Percentiles rank a stretch among this genome's conserved stretches.
Conservation (phyloP, 2,329 filamentous ascomycete genomes). For the Pseudogymnoascus sp. region DNA sequence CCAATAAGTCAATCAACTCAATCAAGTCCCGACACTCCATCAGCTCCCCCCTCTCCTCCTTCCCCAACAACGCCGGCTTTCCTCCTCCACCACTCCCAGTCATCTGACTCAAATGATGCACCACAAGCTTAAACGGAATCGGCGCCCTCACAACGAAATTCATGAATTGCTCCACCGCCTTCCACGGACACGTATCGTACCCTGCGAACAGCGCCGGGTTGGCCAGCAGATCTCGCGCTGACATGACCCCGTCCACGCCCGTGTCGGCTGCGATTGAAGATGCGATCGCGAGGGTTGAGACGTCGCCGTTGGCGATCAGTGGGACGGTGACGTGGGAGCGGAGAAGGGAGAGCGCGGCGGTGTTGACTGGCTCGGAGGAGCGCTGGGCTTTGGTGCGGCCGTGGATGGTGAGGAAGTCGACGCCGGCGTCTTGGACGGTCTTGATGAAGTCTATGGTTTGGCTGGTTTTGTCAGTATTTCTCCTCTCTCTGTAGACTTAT, state of each 20-base stretch:
- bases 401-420: conserved; percentile 66
- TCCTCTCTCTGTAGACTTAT: background rate
- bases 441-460: conserved; percentile 53
- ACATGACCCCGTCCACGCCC: conserved; percentile 58
- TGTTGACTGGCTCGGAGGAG: conserved; percentile 53
- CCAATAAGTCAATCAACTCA: conserved; percentile 54
- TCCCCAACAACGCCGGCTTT: conserved; percentile 34
- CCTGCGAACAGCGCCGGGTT: conserved; percentile 61
- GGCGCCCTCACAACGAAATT: conserved; percentile 49
- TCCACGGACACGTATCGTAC: conserved; percentile 50
- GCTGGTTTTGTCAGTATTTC: background rate
- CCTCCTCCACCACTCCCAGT: conserved; percentile 36
- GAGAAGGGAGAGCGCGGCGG: conserved; percentile 47
- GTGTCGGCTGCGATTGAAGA: conserved; percentile 30
- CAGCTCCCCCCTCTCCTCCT: conserved; percentile 47
- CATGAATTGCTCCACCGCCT: conserved; percentile 57
- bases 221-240: conserved; percentile 58
- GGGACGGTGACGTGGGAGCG: conserved; percentile 47
- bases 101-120: conserved; percentile 65
- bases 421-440: conserved; percentile 49
- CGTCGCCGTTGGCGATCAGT: conserved; percentile 61
- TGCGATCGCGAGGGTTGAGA: conserved; percentile 45
- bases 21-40: conserved; percentile 45
- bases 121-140: conserved; percentile 54
- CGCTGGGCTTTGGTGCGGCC: conserved; percentile 56